Evolutionary conservation across 352 stramenopile species (phyloP), one percentile per base, ranked within the genome.

Genomic region (Globisporangium orthogonon): DNA sequence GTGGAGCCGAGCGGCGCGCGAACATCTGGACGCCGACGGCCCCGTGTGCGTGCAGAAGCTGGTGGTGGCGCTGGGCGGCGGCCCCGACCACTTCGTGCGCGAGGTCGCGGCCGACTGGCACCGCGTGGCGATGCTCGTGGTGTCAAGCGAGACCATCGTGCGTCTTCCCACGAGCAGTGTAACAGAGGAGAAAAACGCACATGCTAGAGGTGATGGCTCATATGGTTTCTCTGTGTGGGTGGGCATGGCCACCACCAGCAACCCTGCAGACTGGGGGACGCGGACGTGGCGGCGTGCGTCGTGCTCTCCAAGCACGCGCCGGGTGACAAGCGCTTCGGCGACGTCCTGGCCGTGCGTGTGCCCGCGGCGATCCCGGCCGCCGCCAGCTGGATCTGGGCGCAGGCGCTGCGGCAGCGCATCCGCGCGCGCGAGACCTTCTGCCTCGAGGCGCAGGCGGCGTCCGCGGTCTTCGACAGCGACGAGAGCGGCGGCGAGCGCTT

Each of bases 381-480:
- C 39, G 67, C 69, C 6, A 73, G 72, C 41, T 90, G 77, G 80
- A 40, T 49, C 40, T 90, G 80, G 80, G 60, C 73, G 46, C 54
- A 74, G 31, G 68, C 64, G 39, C 54, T 90, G 31, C 58, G 61
- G 39, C 29, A 58, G 52, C 73, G 78, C 56, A 56, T 90, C 7
- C 47, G 69, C 35, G 69, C 77, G 2, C 9, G 71, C 2, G 71
- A 87, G 23, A 67, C 75, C 2, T 54, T 90, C 63, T 82, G 77
- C 53, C 62, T 90, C 18, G 75, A 87, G 61, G 73, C 79, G 54
- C 75, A 87, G 59, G 35, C 86, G 31, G 74, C 54, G 15, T 66
- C 73, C 14, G 70, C 71, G 4, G 72, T 87, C 37, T 87, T 86
- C 56, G 71, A 74, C 39, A 72, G 77, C 47, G 71, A 63, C 50